A percentile compares a stretch with the other conserved stretches of the same genome.
phyloP scores from a whole-genome alignment of 2,329 filamentous ascomycete species.

The Aspergillus nomiae region DNA sequence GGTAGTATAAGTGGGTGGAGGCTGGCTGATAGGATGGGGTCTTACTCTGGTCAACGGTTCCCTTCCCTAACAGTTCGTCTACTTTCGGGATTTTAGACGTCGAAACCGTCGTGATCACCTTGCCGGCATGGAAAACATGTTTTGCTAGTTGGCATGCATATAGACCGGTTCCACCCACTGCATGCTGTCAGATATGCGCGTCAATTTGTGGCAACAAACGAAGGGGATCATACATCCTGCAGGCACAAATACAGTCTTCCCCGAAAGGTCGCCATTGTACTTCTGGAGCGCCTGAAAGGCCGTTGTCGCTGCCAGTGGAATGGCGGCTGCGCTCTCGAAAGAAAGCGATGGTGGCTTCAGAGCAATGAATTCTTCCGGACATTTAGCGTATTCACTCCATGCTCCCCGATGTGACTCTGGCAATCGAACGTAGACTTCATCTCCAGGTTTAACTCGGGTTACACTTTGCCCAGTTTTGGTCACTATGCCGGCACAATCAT shows the following conservation, averaged over 20 bases:
- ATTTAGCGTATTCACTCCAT: constrained; percentile 42
- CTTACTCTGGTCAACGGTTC: constrained; percentile 49
- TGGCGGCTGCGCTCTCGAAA: constrained; percentile 47
- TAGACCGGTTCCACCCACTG: constrained; percentile 51
- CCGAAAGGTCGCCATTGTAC: constrained; percentile 50
- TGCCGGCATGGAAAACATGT: constrained; percentile 51
- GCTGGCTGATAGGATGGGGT: neutral
- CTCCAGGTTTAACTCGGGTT: constrained; percentile 39
- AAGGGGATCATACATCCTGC: constrained; percentile 41
- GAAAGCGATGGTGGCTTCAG: constrained; percentile 45
- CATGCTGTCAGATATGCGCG: neutral
- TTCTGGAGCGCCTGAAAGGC: constrained; percentile 48
- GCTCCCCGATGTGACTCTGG: constrained; percentile 36
- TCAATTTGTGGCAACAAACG: neutral
- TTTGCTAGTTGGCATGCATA: constrained; percentile 54
- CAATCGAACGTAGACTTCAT: constrained; percentile 42
- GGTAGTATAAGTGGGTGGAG: neutral
- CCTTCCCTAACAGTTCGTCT: constrained; percentile 43
- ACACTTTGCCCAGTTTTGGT: constrained; percentile 37
- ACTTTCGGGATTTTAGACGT: constrained; percentile 54
- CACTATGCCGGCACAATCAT: constrained; percentile 46
- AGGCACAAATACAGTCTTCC: constrained; percentile 56
- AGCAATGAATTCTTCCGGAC: constrained; percentile 35
- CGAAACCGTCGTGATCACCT: constrained; percentile 56
- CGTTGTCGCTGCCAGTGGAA: constrained; percentile 46